phyloP scores from a whole-genome alignment of 805 yeast genomes.

The Myxozyma monticola region DNA sequence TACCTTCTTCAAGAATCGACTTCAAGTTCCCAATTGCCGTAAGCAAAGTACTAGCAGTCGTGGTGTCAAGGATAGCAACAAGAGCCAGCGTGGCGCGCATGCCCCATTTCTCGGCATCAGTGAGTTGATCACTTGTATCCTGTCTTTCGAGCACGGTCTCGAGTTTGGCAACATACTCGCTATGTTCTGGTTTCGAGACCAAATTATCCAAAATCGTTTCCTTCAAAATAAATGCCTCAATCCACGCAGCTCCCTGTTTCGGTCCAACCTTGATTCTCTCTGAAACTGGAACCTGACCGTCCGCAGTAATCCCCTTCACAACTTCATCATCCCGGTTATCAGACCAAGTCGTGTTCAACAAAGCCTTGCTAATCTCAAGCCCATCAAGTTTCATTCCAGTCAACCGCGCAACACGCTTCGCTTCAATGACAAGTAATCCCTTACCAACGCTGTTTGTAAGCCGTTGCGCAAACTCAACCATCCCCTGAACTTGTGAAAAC shows the following conservation, averaged over 20 bases:
- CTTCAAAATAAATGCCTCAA: slow-evolving; percentile 43
- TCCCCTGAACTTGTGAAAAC: slow-evolving; percentile 66
- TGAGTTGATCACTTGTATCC: slow-evolving; percentile 32
- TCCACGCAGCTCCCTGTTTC: slow-evolving; percentile 35
- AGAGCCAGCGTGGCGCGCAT: slow-evolving; percentile 30
- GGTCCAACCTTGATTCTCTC: slow-evolving; percentile 36
- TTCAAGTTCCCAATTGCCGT: neutral
- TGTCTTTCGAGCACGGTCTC: slow-evolving; percentile 16
- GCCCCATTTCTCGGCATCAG: slow-evolving; percentile 45
- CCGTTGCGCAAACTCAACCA: slow-evolving; percentile 59
- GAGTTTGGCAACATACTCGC: slow-evolving; percentile 33
- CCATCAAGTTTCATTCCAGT: slow-evolving; percentile 37
- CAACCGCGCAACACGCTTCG: slow-evolving; percentile 35
- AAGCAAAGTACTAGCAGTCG: neutral
- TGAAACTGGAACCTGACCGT: slow-evolving; percentile 35
- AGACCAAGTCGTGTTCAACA: slow-evolving; percentile 20
- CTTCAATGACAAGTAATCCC: slow-evolving; percentile 40
- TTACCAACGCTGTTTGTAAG: slow-evolving; percentile 53
- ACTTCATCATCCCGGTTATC: slow-evolving; percentile 65
- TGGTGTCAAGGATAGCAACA: slow-evolving; percentile 1
- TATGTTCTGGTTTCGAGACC: slow-evolving; percentile 27
- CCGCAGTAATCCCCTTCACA: slow-evolving; percentile 53
- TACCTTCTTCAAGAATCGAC: neutral
- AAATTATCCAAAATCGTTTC: slow-evolving; percentile 45
- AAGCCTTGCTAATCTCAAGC: slow-evolving; percentile 15